Conservation (phyloP, 495 filamentous ascomycete species). For the Talaromyces liani region DNA sequence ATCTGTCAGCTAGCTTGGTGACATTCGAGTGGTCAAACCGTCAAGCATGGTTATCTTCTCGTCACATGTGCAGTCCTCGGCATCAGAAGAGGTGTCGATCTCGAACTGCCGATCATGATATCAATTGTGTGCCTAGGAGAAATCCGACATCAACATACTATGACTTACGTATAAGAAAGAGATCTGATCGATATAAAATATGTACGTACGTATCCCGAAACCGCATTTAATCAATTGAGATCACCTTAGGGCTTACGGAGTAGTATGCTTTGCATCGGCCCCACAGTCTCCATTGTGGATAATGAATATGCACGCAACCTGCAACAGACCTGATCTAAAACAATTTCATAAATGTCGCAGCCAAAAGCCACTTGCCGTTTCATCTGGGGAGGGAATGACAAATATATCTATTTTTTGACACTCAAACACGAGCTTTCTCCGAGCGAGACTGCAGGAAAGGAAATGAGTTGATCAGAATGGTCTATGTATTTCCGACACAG, state of each 20-base stretch:
- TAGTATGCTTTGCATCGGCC: background rate
- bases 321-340: background rate
- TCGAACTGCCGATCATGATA: background rate
- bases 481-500: background rate
- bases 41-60: background rate
- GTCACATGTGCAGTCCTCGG: background rate
- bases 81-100: background rate
- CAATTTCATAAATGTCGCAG: background rate
- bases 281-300: background rate
- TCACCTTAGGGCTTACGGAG: background rate
- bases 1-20: background rate
- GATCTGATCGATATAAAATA: background rate
- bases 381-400: background rate
- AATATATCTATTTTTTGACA: background rate
- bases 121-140: background rate
- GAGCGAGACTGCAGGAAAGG: background rate
- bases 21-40: background rate
- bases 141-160: background rate
- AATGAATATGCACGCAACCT: background rate
- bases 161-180: background rate
- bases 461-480: background rate
- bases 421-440: background rate
- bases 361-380: background rate
- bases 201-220: background rate
- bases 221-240: background rate